A percentile compares a stretch with the other conserved stretches of the same genome.
phyloP scores from a whole-genome alignment of 106 monocot genomes.

The Platanthera zijinensis region DNA sequence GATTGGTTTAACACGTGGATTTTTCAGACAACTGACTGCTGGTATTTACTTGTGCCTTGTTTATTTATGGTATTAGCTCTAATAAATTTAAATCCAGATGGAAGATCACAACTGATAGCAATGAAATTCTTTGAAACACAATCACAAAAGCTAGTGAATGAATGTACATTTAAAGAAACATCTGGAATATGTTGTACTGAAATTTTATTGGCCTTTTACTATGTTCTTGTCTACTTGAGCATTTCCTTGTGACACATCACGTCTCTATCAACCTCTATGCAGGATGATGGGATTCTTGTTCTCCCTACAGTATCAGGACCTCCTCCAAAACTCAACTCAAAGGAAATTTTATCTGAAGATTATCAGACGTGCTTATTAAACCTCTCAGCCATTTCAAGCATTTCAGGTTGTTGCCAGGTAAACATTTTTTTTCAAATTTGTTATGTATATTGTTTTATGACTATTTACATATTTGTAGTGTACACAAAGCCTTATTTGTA shows the following conservation, averaged over 20 bases:
- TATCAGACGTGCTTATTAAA: constrained; percentile 33
- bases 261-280: constrained; percentile 1
- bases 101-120: neutral
- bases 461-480: neutral
- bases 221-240: neutral
- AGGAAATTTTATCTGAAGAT: constrained; percentile 59
- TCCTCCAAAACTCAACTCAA: constrained; percentile 74
- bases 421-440: neutral
- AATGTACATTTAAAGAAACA: neutral
- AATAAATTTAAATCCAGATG: neutral
- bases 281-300: constrained; percentile 93
- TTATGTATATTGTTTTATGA: neutral
- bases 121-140: neutral
- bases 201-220: neutral
- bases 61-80: too few species aligned
- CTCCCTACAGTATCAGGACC: constrained; percentile 71
- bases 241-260: neutral
- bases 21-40: too few species aligned
- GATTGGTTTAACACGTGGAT: too few species aligned
- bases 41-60: too few species aligned
- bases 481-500: neutral
- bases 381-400: constrained; percentile 72
- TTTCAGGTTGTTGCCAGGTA: constrained; percentile 99
- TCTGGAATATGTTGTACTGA: neutral
- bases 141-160: neutral